Evolutionary conservation across 345 rosid species (phyloP), one percentile per base, ranked within the genome.

Genomic region (Lepidium sativum): DNA sequence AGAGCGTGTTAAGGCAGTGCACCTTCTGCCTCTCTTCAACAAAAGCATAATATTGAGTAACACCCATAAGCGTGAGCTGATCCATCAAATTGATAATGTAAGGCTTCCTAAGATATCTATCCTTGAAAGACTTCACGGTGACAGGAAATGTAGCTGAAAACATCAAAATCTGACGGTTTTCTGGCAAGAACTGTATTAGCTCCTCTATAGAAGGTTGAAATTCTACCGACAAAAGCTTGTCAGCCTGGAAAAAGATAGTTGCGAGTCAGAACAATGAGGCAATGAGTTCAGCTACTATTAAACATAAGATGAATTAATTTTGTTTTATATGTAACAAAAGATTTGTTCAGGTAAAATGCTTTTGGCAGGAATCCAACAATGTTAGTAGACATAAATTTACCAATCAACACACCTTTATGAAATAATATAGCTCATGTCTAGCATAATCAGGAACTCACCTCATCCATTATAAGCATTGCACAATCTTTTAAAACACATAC

Each of bases 11-110:
- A 21, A 92, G 86, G 78, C 98, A 92, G 79, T 92, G 98, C 57
- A 92, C 96, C 84, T 92, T 92, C 85, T 92, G 98, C 35, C 98
- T 84, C 77, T 92, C 98, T 77, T 92, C 98, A 75, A 92, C 98
- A 82, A 89, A 92, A 57, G 98, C 98, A 78, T 92, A 92, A 60
- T 2, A 92, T 64, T 92, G 98, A 0, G 96, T 89, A 70, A 92
- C 86, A 77, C 98, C 98, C 84, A 86, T 79, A 37, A 92, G 84
- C 1, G 98, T 89, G 60, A 92, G 96, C 76, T 92, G 96, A 73
- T 92, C 96, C 98, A 92, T 92, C 45, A 92, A 95, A 78, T 92
- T 92, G 72, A 92, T 92, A 48, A 92, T 55, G 68, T 86, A 92
- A n/a, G 98, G 89, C 63, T 79, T 92, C 2, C 82, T 74, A 7